phyloP scores from a whole-genome alignment of 2,329 filamentous ascomycete genomes.

The Fusarium sarcochroum region DNA sequence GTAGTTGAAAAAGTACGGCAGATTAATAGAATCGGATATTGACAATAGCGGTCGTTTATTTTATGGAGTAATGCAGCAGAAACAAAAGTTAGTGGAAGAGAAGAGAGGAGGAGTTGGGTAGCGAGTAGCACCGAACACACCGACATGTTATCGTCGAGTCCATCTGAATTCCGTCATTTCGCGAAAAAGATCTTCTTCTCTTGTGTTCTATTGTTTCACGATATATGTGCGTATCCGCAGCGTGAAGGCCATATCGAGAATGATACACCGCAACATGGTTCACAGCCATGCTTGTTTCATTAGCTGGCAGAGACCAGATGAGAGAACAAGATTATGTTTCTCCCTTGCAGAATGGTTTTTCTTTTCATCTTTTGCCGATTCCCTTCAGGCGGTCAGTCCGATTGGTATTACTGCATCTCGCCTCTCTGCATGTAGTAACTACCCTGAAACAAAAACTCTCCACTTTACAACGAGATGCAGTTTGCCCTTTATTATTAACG shows the following conservation, averaged over 20 bases:
- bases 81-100: constrained; percentile 33
- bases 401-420: constrained; percentile 40
- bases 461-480: neutral
- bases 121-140: constrained; percentile 39
- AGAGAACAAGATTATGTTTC: neutral
- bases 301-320: neutral
- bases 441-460: constrained; percentile 34
- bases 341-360: constrained; percentile 26
- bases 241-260: neutral
- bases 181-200: constrained; percentile 5
- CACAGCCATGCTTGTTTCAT: neutral
- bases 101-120: constrained; percentile 40
- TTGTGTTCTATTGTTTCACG: constrained; percentile 8
- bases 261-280: constrained; percentile 17
- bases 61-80: constrained; percentile 26
- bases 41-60: constrained; percentile 28
- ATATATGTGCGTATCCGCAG: constrained; percentile 16
- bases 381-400: constrained; percentile 32
- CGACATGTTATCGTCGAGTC: constrained; percentile 24
- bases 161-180: constrained; percentile 21
- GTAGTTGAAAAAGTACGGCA: constrained; percentile 55
- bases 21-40: constrained; percentile 30
- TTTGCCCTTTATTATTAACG: constrained; percentile 3
- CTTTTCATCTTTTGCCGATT: constrained; percentile 7
- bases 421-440: constrained; percentile 30